Percentiles rank a stretch among this genome's conserved stretches.
phyloP scores from a whole-genome alignment of 2,329 filamentous ascomycete species.

The Exophiala sp. region DNA sequence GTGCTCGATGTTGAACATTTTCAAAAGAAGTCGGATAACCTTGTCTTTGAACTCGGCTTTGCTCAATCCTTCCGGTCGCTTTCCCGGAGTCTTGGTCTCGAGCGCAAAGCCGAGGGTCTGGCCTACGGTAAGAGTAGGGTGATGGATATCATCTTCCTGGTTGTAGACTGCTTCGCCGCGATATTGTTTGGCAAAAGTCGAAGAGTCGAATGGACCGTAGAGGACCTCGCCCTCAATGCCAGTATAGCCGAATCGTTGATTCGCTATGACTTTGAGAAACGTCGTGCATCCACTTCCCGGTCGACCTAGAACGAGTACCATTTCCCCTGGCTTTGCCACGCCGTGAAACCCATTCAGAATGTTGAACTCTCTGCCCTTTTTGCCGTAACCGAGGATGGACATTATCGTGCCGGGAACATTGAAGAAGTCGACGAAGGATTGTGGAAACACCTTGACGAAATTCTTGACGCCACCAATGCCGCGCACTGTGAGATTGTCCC shows the following conservation, averaged over 20 bases:
- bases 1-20: slow-evolving; percentile 93
- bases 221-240: slow-evolving; percentile 65
- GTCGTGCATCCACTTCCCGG: slow-evolving; percentile 71
- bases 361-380: slow-evolving; percentile 67
- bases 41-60: slow-evolving; percentile 72
- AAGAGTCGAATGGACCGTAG: slow-evolving; percentile 70
- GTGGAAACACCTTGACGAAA: slow-evolving; percentile 70
- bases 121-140: slow-evolving; percentile 79
- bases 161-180: slow-evolving; percentile 83
- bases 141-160: slow-evolving; percentile 80
- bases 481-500: slow-evolving; percentile 72
- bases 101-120: slow-evolving; percentile 83
- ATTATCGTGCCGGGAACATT: slow-evolving; percentile 66
- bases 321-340: slow-evolving; percentile 75
- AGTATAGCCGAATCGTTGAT: slow-evolving; percentile 63
- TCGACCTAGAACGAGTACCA: slow-evolving; percentile 77
- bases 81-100: slow-evolving; percentile 78
- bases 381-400: slow-evolving; percentile 61
- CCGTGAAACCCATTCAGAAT: slow-evolving; percentile 67
- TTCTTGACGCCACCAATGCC: slow-evolving; percentile 72
- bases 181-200: slow-evolving; percentile 68
- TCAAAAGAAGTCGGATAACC: slow-evolving; percentile 69
- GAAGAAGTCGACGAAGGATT: slow-evolving; percentile 73
- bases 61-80: slow-evolving; percentile 69
- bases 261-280: slow-evolving; percentile 65